Evolutionary conservation across 768 basidiomycete species (phyloP).

Genomic region (Melanogaster broomeanus): DNA sequence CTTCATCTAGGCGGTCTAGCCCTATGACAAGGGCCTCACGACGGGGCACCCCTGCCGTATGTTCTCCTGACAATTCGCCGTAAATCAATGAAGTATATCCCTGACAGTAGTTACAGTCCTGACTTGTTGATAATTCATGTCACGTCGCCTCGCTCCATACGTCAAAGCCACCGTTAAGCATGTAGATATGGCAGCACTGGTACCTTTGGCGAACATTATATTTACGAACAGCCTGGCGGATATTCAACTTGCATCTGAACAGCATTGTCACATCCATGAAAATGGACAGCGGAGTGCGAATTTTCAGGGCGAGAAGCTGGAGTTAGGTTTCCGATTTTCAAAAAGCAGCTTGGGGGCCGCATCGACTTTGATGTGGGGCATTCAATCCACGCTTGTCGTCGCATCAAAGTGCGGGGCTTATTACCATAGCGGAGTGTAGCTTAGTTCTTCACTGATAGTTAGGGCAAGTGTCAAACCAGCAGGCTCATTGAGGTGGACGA

Average conservation of each 20-base stretch:
- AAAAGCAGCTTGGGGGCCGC: constrained; percentile 13
- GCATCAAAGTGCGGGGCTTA: constrained; percentile 27
- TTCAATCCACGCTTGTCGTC: constrained; percentile 8
- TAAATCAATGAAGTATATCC: constrained; percentile 28
- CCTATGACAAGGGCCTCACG: constrained; percentile 32
- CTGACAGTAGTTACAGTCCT: constrained; percentile 19
- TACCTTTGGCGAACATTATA: neutral
- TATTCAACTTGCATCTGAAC: neutral
- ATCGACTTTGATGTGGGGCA: constrained; percentile 18
- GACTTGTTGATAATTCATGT: constrained; percentile 1
- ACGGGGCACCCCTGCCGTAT: constrained; percentile 25
- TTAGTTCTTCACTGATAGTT: neutral
- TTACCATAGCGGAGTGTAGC: constrained; percentile 2
- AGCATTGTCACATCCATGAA: constrained; percentile 5
- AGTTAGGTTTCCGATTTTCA: constrained; percentile 34
- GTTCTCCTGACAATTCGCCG: constrained; percentile 18
- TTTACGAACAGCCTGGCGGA: neutral
- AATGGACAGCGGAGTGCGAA: constrained; percentile 21
- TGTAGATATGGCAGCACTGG: neutral
- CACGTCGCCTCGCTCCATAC: neutral
- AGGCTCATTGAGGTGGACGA: too few species aligned
- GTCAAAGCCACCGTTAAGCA: neutral
- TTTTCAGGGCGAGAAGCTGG: constrained; percentile 29
- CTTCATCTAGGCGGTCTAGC: constrained; percentile 34
- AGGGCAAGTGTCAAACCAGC: neutral